Evolutionary conservation across 495 filamentous ascomycete genomes (phyloP), one percentile per base, ranked within the genome.

Genomic region (Xylaria longipes): DNA sequence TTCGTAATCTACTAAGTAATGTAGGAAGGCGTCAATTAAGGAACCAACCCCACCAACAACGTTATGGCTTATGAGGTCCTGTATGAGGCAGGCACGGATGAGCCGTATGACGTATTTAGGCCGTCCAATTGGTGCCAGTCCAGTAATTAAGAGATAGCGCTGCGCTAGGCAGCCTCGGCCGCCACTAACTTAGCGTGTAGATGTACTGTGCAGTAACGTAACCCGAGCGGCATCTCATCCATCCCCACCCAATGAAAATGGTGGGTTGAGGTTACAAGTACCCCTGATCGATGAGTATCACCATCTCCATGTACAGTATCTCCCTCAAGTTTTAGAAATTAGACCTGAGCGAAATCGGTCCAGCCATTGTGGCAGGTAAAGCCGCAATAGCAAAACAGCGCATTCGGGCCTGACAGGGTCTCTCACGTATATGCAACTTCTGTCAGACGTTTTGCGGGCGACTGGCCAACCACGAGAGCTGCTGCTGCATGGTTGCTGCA

Each of bases 401-500:
- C 52, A 68, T 57, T 33, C 35, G 17, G 48, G 22, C n/a, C 5
- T 4, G 41, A 65, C 41, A 43, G 45, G 63, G 60, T 62, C 22
- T 25, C 43, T 64, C 41, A 31, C 41, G 22, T 56, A 37, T 39
- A 41, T 65, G 45, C 37, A 68, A 37, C 52, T 35, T 37, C 57
- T 62, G 68, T 62, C 68, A 60, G 68, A 68, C 50, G n/a, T 39
- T 12, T 25, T 29, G 20, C n/a, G 17, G 22, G 27, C 31, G 41
- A 48, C 45, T 50, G 31, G 68, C 68, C 43, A 46, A 61, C 27
- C 22, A 31, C 29, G 15, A 57, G 31, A 45, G 46, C 15, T 63
- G 60, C 22, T 62, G 45, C 33, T 54, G 66, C 66, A 69, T 37
- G 52, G 33, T 45, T 33, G 29, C 43, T 70, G 68, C 68, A 70